Base-by-base conservation (phyloP, 163 green algal genomes). In the Chlorella variabilis region DNA sequence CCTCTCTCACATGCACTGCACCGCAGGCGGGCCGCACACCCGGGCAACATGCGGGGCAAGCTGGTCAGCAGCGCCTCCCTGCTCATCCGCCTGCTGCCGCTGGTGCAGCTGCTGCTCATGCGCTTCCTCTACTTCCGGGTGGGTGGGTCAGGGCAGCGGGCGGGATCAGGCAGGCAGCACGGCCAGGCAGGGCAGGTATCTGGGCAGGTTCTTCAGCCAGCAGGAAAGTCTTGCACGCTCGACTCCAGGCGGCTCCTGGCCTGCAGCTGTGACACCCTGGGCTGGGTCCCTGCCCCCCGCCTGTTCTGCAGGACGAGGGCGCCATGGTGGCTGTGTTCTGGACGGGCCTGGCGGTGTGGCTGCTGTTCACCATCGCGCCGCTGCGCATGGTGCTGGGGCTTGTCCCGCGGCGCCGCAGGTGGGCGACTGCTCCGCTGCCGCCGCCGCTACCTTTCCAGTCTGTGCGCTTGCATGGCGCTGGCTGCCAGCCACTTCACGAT, bases 31-130 rank as follows among this genome's bases (percentile, higher is more conserved):
- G 77, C 76, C 58, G 70, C 79, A 8, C 81, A 80, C 54, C 78
- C 81, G 1, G 81, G 78, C 65, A 83, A 83, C 61, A 45, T 87
- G 70, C 66, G 77, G 1, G 70, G 82, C 42, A 58, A 78, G 29
- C 59, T 86, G 39, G 79, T 84, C 45, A 62, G 75, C 29, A 84
- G 78, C 23, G 51, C 67, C 0, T 59, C 63, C 45, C 69, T 86
- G 13, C 36, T 90, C 56, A 65, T 90, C 59, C 82, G 87, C 38
- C 66, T 90, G 77, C 82, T 91, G 71, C 87, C 87, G 18, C 71
- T 91, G 7, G 75, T 89, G 18, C 87, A 91, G 77, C 79, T 91
- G 29, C 59, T 91, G 69, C 85, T 91, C 75, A 91, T 91, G 85
- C 76, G 81, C 78, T 74, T 81, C 31, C 68, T 89, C 33, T 90